A percentile compares a stretch with the other conserved stretches of the same genome.
phyloP scores from a whole-genome alignment of 768 basidiomycete genomes.

The Calocybe cyanea region DNA sequence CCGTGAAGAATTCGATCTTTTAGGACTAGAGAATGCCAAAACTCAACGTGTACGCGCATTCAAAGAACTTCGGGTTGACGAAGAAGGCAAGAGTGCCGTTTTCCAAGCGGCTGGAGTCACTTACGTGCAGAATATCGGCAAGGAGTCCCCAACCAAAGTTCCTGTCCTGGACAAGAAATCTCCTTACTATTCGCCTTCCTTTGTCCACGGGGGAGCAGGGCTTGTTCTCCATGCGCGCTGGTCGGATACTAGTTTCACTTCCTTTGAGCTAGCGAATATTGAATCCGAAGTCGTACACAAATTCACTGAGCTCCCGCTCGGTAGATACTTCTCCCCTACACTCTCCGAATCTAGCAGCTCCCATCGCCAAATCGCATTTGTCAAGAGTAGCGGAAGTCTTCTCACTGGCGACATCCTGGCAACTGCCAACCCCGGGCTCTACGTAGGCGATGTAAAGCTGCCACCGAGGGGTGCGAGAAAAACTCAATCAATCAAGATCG shows the following conservation, averaged over 20 bases:
- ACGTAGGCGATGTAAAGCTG: conserved; percentile 56
- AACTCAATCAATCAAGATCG: conserved; percentile 32
- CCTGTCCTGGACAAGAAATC: conserved; percentile 45
- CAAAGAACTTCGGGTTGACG: conserved; percentile 55
- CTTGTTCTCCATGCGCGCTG: conserved; percentile 64
- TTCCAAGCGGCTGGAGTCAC: conserved; percentile 69
- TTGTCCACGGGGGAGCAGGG: conserved; percentile 46
- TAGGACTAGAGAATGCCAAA: conserved; percentile 48
- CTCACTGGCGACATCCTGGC: conserved; percentile 65
- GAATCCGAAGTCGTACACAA: conserved; percentile 39
- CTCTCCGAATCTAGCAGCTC: conserved; percentile 43
- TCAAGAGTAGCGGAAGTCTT: conserved; percentile 56
- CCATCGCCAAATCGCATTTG: conserved; percentile 52
- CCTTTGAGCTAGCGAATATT: conserved; percentile 62
- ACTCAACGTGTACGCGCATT: conserved; percentile 60
- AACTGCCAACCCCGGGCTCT: conserved; percentile 60
- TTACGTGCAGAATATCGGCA: conserved; percentile 43
- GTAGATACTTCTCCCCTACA: conserved; percentile 60
- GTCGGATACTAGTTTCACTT: conserved; percentile 60
- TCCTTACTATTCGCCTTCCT: conserved; percentile 67
- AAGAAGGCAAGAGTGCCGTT: conserved; percentile 46
- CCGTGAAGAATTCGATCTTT: conserved; percentile 43
- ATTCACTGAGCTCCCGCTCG: conserved; percentile 54
- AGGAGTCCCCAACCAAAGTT: conserved; percentile 29
- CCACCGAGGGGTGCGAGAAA: conserved; percentile 27